These are phyloP conservation scores for Scleroderma citrinum DNA, from an alignment of 768 basidiomycete genomes.

Conservation along the genomic window DNA sequence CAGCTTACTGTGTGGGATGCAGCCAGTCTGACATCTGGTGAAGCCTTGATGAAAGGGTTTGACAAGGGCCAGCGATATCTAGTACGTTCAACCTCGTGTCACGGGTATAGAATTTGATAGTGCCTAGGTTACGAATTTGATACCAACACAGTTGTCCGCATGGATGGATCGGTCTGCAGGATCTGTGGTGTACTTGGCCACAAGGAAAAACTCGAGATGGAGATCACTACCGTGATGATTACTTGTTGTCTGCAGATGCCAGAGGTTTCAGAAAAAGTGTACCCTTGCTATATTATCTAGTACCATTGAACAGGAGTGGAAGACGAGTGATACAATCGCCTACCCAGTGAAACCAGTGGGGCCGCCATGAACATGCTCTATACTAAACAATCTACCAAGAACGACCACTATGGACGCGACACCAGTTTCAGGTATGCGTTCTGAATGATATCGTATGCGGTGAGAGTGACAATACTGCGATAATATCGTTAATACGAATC, in stretches of 20 bases:
- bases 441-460: slow-evolving; percentile 76
- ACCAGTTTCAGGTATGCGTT: slow-evolving; percentile 52
- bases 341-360: no score
- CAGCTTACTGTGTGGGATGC: slow-evolving; percentile 87
- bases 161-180: slow-evolving; percentile 63
- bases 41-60: slow-evolving; percentile 50
- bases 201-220: slow-evolving; percentile 63
- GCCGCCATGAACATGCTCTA: no score
- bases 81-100: slow-evolving; percentile 35
- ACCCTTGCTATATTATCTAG: no score
- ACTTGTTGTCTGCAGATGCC: not conserved
- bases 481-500: slow-evolving; percentile 46
- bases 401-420: slow-evolving; percentile 1
- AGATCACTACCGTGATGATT: slow-evolving; percentile 25
- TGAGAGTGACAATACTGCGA: slow-evolving; percentile 85
- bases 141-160: slow-evolving; percentile 59
- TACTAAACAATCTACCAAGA: no score
- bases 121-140: slow-evolving; percentile 51
- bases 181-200: slow-evolving; percentile 67
- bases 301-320: no score
- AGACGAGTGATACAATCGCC: no score
- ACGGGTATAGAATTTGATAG: slow-evolving; percentile 1
- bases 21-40: slow-evolving; percentile 41
- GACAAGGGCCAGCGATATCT: slow-evolving; percentile 60
- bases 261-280: not conserved